A percentile compares a stretch with the other conserved stretches of the same genome.
Evolutionary conservation across 2,329 filamentous ascomycete species (phyloP).

Genomic region (Nigrospora osmanthi): DNA sequence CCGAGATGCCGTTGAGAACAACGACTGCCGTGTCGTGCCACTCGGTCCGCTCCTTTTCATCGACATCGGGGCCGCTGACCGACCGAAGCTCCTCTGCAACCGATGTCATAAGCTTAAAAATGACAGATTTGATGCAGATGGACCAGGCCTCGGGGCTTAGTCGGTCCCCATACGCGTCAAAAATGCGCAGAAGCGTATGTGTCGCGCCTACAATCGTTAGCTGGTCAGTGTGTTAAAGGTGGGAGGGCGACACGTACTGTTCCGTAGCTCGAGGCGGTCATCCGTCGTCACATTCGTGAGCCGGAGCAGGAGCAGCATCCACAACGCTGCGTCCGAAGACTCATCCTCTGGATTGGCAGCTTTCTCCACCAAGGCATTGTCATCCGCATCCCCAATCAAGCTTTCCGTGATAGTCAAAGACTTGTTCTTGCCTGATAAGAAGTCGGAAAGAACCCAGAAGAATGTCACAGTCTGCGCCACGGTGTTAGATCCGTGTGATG

Average conservation of each 20-base stretch:
- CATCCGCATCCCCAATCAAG: conserved; percentile 45
- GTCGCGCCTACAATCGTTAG: conserved; percentile 55
- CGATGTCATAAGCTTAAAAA: conserved; percentile 69
- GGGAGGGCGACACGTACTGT: conserved; percentile 42
- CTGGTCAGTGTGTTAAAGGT: conserved; percentile 15
- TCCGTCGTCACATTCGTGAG: conserved; percentile 66
- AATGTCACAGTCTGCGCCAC: conserved; percentile 70
- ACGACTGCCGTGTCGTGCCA: conserved; percentile 72
- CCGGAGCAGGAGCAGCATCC: conserved; percentile 68
- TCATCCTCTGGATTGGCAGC: conserved; percentile 51
- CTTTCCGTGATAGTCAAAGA: conserved; percentile 50
- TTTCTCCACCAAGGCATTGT: conserved; percentile 47
- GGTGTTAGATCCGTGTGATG: conserved; percentile 1
- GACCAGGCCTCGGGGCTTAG: conserved; percentile 75
- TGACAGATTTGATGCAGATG: conserved; percentile 70
- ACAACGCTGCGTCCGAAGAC: conserved; percentile 63
- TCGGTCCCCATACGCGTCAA: conserved; percentile 82
- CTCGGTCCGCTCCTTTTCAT: conserved; percentile 39
- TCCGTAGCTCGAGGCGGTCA: conserved; percentile 66
- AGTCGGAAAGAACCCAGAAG: conserved; percentile 93
- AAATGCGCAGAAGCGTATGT: conserved; percentile 83
- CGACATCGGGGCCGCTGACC: conserved; percentile 25
- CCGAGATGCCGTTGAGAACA: conserved; percentile 64
- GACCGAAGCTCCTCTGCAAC: conserved; percentile 51
- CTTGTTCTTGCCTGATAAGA: conserved; percentile 56